Evolutionary conservation across 805 yeast species (phyloP).

Genomic region (Lachancea kluyveri): DNA sequence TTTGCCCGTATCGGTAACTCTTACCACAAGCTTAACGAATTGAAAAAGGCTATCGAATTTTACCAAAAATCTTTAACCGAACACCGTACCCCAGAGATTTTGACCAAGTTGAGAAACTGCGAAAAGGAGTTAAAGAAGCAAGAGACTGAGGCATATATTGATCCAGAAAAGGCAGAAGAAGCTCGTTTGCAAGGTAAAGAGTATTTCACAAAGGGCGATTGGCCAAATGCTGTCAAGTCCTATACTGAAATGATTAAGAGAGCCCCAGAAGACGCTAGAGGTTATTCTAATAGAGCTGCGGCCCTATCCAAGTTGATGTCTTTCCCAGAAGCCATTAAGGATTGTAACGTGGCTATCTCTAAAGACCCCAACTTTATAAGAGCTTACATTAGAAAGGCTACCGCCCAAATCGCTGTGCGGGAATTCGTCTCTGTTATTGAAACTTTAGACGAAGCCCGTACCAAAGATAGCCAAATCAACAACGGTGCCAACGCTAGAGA

Average conservation of each 20-base stretch:
- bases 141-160: constrained; percentile 73
- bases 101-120: constrained; percentile 77
- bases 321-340: constrained; percentile 93
- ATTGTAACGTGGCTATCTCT: constrained; percentile 84
- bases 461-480: constrained; percentile 57
- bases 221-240: constrained; percentile 94
- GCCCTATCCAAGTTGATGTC: constrained; percentile 91
- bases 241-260: constrained; percentile 95
- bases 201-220: constrained; percentile 80
- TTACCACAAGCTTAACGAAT: constrained; percentile 69
- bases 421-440: constrained; percentile 79
- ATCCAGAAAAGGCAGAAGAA: constrained; percentile 90
- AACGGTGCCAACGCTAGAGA: constrained; percentile 61
- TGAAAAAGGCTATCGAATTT: constrained; percentile 63
- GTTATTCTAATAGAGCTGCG: constrained; percentile 97
- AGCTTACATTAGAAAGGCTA: constrained; percentile 96
- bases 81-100: constrained; percentile 91
- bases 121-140: constrained; percentile 78
- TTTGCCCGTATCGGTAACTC: constrained; percentile 86
- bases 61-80: constrained; percentile 93
- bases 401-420: constrained; percentile 84
- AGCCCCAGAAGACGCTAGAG: constrained; percentile 95
- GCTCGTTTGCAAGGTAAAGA: constrained; percentile 93
- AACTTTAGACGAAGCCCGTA: constrained; percentile 73
- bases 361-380: constrained; percentile 85